Conservation (phyloP, 768 basidiomycete species). For the Gloeostereum incarnatum region DNA sequence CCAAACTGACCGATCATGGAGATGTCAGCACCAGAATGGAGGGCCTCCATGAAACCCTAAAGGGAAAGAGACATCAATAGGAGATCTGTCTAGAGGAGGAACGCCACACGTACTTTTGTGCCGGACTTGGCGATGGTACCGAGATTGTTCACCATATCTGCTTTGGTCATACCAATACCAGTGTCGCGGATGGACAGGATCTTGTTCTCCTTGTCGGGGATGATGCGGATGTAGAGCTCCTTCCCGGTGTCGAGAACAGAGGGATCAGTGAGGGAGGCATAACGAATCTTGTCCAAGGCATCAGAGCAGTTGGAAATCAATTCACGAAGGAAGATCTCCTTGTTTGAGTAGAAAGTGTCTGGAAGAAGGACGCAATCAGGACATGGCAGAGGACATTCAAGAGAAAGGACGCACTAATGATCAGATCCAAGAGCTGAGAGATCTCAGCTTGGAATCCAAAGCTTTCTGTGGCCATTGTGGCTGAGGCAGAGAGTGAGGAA, state of each 20-base stretch:
- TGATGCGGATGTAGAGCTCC: slow-evolving; percentile 92
- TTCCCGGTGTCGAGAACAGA: slow-evolving; percentile 82
- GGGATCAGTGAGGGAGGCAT: slow-evolving; percentile 91
- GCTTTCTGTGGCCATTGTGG: slow-evolving; percentile 69
- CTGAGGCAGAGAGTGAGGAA: slow-evolving; percentile 9
- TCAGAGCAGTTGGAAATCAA: slow-evolving; percentile 95
- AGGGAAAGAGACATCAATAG: slow-evolving; percentile 5
- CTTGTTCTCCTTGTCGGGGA: slow-evolving; percentile 94
- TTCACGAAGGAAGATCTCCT: slow-evolving; percentile 99
- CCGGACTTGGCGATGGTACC: slow-evolving; percentile 95
- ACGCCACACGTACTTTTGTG: slow-evolving; percentile 61
- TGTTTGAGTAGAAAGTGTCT: slow-evolving; percentile 99
- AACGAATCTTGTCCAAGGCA: slow-evolving; percentile 99
- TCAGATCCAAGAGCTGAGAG: slow-evolving; percentile 95
- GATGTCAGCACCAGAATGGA: slow-evolving; percentile 81
- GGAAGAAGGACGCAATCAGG: slow-evolving; percentile 5
- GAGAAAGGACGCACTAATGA: slow-evolving; percentile 70
- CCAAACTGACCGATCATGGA: slow-evolving; percentile 99
- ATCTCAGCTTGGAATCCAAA: slow-evolving; percentile 99
- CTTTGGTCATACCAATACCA: slow-evolving; percentile 99
- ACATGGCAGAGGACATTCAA: slow-evolving; percentile 2
- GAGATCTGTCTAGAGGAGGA: slow-evolving; percentile 3
- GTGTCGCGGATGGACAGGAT: slow-evolving; percentile 85
- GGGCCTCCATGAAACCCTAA: slow-evolving; percentile 99
- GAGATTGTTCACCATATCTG: slow-evolving; percentile 98